Conservation (phyloP, 306 rosid species). For the Castanopsis chinensis region DNA sequence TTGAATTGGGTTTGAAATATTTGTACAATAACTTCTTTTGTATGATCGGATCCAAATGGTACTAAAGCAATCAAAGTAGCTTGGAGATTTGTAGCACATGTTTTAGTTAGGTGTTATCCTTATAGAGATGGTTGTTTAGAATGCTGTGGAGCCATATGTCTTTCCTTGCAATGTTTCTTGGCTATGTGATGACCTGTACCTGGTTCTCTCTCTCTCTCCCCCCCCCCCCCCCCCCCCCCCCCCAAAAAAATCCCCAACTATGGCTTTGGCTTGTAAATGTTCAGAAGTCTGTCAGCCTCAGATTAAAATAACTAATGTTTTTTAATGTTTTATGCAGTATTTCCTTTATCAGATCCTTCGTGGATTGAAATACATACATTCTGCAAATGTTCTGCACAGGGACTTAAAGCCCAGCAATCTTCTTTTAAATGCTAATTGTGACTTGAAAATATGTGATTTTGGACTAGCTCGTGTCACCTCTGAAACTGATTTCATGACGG, state of each 20-base stretch:
- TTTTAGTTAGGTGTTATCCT: background rate
- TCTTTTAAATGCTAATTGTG: slow-evolving; percentile 91
- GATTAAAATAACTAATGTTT: background rate
- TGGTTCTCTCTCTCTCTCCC: too few relatives aligned
- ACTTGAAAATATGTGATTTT: slow-evolving; percentile 93
- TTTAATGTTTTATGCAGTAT: slow-evolving; percentile 51
- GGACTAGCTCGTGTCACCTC: slow-evolving; percentile 98
- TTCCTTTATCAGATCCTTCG: slow-evolving; percentile 95
- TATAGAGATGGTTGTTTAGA: background rate
- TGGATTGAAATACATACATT: slow-evolving; percentile 95
- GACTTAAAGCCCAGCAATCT: slow-evolving; percentile 97
- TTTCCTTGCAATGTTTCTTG: background rate
- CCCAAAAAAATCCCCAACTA: background rate
- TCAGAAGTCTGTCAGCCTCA: background rate
- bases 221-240: too few relatives aligned
- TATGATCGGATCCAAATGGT: background rate
- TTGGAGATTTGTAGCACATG: background rate
- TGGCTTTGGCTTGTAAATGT: background rate
- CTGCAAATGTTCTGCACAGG: slow-evolving; percentile 95
- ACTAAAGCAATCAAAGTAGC: background rate
- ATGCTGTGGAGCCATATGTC: background rate
- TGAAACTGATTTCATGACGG: slow-evolving; percentile 96
- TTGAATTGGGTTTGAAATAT: background rate
- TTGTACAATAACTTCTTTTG: background rate
- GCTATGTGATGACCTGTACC: background rate